These are phyloP conservation scores for Aspergillus brasiliensis DNA, from an alignment of 2,329 filamentous ascomycete genomes.

Conservation along the genomic window DNA sequence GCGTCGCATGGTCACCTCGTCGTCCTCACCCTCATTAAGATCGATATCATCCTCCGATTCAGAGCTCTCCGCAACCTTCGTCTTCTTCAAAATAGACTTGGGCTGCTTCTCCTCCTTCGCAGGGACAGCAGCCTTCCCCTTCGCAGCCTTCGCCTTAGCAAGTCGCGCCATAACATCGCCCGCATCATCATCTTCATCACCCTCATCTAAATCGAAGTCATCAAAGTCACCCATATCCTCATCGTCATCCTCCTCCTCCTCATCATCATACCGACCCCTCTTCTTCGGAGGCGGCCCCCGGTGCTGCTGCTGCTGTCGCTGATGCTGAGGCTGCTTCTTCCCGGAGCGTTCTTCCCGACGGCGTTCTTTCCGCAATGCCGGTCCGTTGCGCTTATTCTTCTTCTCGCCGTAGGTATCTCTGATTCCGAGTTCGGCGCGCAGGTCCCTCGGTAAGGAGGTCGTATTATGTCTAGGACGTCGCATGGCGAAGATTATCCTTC, in stretches of 20 bases:
- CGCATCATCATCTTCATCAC: conserved; percentile 10
- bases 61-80: conserved; percentile 26
- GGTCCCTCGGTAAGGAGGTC: conserved; percentile 42
- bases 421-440: conserved; percentile 46
- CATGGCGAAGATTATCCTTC: conserved; percentile 26
- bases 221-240: conserved; percentile 32
- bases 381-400: conserved; percentile 32
- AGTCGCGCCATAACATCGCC: no score
- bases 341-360: conserved; percentile 66
- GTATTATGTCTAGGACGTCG: conserved; percentile 42
- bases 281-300: conserved; percentile 27
- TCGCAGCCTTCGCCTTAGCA: conserved; percentile 1
- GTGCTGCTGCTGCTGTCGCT: neutral
- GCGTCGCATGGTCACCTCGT: conserved; percentile 6
- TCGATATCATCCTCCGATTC: conserved; percentile 33
- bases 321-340: conserved; percentile 52
- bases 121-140: conserved; percentile 15
- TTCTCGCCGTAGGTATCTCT: conserved; percentile 38
- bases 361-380: conserved; percentile 61
- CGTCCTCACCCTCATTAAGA: conserved; percentile 28
- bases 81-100: conserved; percentile 43
- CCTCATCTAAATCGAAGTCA: conserved; percentile 24
- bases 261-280: conserved; percentile 11
- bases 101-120: conserved; percentile 24
- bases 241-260: conserved; percentile 27